Percentiles rank a stretch among this genome's conserved stretches.
Evolutionary conservation across 2,329 filamentous ascomycete genomes (phyloP).

Genomic region (Pezicula rhizophila): DNA sequence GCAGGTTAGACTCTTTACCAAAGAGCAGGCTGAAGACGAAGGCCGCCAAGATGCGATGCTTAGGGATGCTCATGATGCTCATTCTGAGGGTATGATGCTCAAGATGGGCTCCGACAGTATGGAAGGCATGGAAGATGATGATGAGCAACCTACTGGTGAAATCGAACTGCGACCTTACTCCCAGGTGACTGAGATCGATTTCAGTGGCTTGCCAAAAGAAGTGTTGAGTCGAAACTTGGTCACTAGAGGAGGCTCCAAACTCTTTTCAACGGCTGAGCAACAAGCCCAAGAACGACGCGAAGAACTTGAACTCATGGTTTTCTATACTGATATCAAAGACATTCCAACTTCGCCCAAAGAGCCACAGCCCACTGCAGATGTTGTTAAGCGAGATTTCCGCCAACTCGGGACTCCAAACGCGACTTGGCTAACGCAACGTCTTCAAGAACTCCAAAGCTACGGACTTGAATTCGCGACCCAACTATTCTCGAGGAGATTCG

Average conservation of each 20-base stretch:
- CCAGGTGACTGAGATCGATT: constrained; percentile 40
- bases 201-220: constrained; percentile 24
- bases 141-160: constrained; percentile 26
- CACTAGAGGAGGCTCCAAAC: constrained; percentile 46
- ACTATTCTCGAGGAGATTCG: constrained; percentile 12
- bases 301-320: constrained; percentile 51
- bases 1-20: constrained; percentile 63
- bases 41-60: constrained; percentile 63
- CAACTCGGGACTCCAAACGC: constrained; percentile 16
- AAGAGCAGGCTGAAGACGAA: constrained; percentile 65
- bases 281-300: constrained; percentile 51
- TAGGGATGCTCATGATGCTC: constrained; percentile 66
- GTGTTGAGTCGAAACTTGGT: constrained; percentile 43
- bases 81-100: constrained; percentile 65
- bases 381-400: constrained; percentile 2
- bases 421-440: constrained; percentile 22
- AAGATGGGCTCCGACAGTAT: constrained; percentile 47
- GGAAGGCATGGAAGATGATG: constrained; percentile 49
- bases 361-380: constrained; percentile 12
- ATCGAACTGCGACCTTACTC: constrained; percentile 47
- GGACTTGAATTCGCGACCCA: constrained; percentile 21
- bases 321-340: constrained; percentile 27
- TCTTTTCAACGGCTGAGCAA: constrained; percentile 50
- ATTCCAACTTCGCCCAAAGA: constrained; percentile 29
- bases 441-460: constrained; percentile 24